These are phyloP conservation scores for Leishmania amazonensis DNA, from an alignment of 208 protist species.

Conservation along the genomic window DNA sequence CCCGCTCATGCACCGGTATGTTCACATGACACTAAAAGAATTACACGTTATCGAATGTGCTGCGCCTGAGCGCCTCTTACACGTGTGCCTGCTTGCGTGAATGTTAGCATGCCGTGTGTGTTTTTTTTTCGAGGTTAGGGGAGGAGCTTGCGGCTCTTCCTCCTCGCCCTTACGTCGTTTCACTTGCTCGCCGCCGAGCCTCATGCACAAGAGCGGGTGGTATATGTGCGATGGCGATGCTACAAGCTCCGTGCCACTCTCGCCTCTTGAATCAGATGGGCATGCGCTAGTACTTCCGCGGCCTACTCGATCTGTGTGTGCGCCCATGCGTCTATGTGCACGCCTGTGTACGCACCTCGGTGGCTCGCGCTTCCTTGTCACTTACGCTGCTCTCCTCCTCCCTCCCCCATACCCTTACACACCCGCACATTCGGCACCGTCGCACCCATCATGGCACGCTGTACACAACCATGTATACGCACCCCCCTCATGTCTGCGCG, in stretches of 20 bases:
- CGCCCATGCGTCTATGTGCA: slow-evolving; percentile 8
- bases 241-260: not conserved
- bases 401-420: not conserved
- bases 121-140: not conserved
- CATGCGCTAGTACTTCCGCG: not conserved
- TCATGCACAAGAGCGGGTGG: not conserved
- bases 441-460: not conserved
- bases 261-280: not conserved
- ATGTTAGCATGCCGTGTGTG: not conserved
- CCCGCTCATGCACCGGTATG: not conserved
- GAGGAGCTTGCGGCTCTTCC: not conserved
- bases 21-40: not conserved
- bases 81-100: not conserved
- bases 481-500: not conserved
- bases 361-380: not conserved
- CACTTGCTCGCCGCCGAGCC: not conserved
- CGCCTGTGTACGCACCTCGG: not conserved
- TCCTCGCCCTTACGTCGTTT: not conserved
- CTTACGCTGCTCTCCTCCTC: not conserved
- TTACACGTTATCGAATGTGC: not conserved
- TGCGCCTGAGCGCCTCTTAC: not conserved
- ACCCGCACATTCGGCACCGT: not conserved
- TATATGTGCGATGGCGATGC: not conserved
- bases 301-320: not conserved
- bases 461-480: not conserved